Evolutionary conservation across 2,329 filamentous ascomycete genomes (phyloP).

Genomic region (Colletotrichum sp.): DNA sequence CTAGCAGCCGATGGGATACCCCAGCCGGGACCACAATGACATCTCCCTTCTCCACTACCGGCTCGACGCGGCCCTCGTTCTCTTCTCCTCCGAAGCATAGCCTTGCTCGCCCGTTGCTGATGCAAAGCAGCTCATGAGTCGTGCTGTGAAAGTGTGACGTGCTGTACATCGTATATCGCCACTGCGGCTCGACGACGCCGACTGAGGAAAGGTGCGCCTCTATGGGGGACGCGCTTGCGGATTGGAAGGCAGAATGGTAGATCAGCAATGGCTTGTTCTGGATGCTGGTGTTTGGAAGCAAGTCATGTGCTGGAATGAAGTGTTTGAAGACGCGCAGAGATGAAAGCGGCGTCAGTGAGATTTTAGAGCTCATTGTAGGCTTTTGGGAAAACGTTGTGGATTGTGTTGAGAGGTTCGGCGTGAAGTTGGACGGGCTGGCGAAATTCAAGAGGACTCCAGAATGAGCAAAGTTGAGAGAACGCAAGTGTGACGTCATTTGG

Average conservation of each 20-base stretch:
- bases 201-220: slow-evolving; percentile 59
- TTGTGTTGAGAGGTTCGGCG: too few relatives aligned
- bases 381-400: neutral
- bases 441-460: neutral
- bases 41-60: slow-evolving; percentile 62
- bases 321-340: slow-evolving; percentile 62
- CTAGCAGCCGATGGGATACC: slow-evolving; percentile 66
- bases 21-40: slow-evolving; percentile 70
- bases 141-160: slow-evolving; percentile 72
- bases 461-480: neutral
- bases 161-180: slow-evolving; percentile 73
- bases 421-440: neutral
- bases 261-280: slow-evolving; percentile 68
- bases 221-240: slow-evolving; percentile 51
- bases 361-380: neutral
- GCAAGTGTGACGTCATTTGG: neutral
- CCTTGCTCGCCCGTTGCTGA: slow-evolving; percentile 61
- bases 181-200: slow-evolving; percentile 65
- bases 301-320: slow-evolving; percentile 60
- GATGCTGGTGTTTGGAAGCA: slow-evolving; percentile 69
- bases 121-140: slow-evolving; percentile 69
- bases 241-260: slow-evolving; percentile 65
- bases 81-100: slow-evolving; percentile 71
- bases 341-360: slow-evolving; percentile 37
- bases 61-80: slow-evolving; percentile 62